These are phyloP conservation scores for Arthrobotrys megalospora DNA, from an alignment of 2,329 filamentous ascomycete species.

Conservation along the genomic window DNA sequence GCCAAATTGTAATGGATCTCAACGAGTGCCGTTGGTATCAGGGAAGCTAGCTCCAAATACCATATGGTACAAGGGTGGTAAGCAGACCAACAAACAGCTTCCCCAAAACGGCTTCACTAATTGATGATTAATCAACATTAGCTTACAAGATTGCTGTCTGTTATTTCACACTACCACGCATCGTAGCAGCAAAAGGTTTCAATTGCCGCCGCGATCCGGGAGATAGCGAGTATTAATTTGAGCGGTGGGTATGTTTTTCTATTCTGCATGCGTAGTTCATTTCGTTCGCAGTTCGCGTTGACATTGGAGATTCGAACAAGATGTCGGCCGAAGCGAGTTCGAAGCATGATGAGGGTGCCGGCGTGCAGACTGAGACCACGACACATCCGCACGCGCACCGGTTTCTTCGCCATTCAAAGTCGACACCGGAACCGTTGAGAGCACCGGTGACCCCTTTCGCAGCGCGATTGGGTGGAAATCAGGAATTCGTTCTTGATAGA, in stretches of 20 bases:
- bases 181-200: not conserved
- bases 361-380: not conserved
- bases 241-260: not conserved
- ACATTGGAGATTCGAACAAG: not conserved
- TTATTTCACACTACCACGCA: not conserved
- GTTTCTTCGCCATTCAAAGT: slow-evolving; percentile 9
- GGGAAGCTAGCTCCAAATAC: too few species aligned
- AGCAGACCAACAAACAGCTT: not conserved
- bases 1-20: too few species aligned
- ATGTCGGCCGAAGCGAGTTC: slow-evolving; percentile 29
- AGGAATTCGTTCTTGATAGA: slow-evolving; percentile 61
- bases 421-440: slow-evolving; percentile 3
- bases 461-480: slow-evolving; percentile 62
- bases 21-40: too few species aligned
- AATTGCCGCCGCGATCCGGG: not conserved
- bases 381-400: not conserved
- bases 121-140: slow-evolving; percentile 22
- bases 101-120: slow-evolving; percentile 12
- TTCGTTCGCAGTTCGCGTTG: not conserved
- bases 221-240: not conserved
- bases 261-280: not conserved
- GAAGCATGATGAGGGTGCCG: slow-evolving; percentile 20
- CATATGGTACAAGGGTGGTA: not conserved
- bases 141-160: not conserved
- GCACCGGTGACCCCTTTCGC: slow-evolving; percentile 52